Evolutionary conservation across 306 rosid genomes (phyloP), one percentile per base, ranked within the genome.

Genomic region (Prunus padus): DNA sequence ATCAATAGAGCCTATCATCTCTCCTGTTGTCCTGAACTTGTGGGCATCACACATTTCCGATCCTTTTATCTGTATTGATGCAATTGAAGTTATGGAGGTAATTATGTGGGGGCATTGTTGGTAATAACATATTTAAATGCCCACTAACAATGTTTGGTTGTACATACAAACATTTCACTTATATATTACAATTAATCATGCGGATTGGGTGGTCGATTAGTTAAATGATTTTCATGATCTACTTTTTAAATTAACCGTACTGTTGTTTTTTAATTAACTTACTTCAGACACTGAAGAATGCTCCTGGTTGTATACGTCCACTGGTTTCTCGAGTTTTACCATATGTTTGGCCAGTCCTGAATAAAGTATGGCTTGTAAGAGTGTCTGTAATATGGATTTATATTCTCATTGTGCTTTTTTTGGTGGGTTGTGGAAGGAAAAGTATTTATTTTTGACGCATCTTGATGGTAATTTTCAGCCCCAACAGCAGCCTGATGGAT

Each of bases 51-150:
- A 94, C 69, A 79, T 94, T 77, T 88, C 86, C n/a, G 98, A 94
- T 81, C 98, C 98, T 85, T 94, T 92, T 77, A 90, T 90, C 84
- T 86, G 97, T 79, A 87, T 90, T 84, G 97, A 92, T 85, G 89
- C 93, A 72, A 87, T 94, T 78, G 98, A 94, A 77, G 93, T 92
- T 88, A 87, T 94, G 47, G 98, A 92, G 98, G 98, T 92, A 90
- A 79, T 65, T 55, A 45, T 84, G n/a, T 76, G 72, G 56, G 56
- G 75, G 50, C 18, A 47, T 69, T 22, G 25, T 79, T 77, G 77
- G 23, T 79, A 37, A 49, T 73, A 51, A 28, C 63, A 52, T 69
- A 62, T 60, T 3, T 56, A 63, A 46, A 59, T 62, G 44, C 71
- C 65, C 73, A 49, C 20, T 67, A 0, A 15, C 44, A 69, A 18